These are phyloP conservation scores for Mallotus japonicus DNA, from an alignment of 441 rosid genomes.

Conservation along the genomic window DNA sequence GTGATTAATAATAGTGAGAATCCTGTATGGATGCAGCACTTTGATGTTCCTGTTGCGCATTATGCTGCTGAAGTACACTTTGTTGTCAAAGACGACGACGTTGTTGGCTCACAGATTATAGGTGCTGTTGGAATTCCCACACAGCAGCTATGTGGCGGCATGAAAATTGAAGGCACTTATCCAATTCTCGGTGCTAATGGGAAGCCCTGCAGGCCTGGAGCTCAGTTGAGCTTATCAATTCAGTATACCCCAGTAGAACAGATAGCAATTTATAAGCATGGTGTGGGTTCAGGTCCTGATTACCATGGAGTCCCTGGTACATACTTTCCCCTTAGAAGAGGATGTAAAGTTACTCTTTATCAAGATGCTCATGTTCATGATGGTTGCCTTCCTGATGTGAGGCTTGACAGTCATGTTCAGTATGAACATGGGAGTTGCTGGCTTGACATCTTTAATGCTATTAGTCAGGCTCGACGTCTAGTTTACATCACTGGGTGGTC, in stretches of 20 bases:
- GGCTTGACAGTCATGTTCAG: slow-evolving; percentile 54
- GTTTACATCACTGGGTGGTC: slow-evolving; percentile 97
- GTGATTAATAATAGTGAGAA: slow-evolving; percentile 77
- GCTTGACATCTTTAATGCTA: slow-evolving; percentile 77
- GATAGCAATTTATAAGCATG: slow-evolving; percentile 56
- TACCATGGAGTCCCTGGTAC: slow-evolving; percentile 82
- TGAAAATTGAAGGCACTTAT: slow-evolving; percentile 59
- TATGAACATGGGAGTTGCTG: slow-evolving; percentile 86
- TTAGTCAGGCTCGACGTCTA: slow-evolving; percentile 70
- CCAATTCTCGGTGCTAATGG: slow-evolving; percentile 54
- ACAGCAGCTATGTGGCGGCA: slow-evolving; percentile 55
- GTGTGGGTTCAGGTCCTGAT: slow-evolving; percentile 80
- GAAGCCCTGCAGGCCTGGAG: slow-evolving; percentile 80
- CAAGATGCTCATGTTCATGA: slow-evolving; percentile 96
- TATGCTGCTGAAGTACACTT: slow-evolving; percentile 73
- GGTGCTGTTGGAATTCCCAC: slow-evolving; percentile 77
- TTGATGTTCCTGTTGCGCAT: slow-evolving; percentile 86
- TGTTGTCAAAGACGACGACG: slow-evolving; percentile 80
- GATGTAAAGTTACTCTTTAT: slow-evolving; percentile 76
- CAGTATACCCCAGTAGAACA: slow-evolving; percentile 69
- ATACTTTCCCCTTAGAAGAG: slow-evolving; percentile 86
- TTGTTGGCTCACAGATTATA: slow-evolving; percentile 82
- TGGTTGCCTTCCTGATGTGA: slow-evolving; percentile 61
- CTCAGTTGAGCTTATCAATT: slow-evolving; percentile 58
- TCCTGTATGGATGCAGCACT: slow-evolving; percentile 92